phyloP scores from a whole-genome alignment of 495 filamentous ascomycete species.

The Penicillium maclennaniae region DNA sequence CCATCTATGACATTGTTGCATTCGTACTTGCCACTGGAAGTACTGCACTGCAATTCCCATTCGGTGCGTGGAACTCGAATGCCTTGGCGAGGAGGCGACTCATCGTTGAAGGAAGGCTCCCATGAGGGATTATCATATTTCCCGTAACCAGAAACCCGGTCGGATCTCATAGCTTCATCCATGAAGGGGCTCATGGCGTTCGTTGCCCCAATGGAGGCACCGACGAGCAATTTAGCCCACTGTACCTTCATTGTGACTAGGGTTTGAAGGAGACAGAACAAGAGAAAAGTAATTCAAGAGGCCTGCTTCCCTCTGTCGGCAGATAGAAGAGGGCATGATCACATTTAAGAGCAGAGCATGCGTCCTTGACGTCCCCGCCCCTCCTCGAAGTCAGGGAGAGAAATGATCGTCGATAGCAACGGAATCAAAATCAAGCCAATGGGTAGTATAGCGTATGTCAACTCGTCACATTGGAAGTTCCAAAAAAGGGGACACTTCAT shows the following conservation, averaged over 20 bases:
- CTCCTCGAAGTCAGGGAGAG: too few relatives aligned
- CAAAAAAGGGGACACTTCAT: too few relatives aligned
- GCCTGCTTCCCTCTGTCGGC: too few relatives aligned
- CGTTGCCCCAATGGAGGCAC: background rate
- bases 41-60: conserved; percentile 12
- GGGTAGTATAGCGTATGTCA: too few relatives aligned
- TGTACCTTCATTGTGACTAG: conserved; percentile 3
- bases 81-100: conserved; percentile 10
- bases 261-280: too few relatives aligned
- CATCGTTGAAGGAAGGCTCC: conserved; percentile 5
- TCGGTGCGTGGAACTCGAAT: conserved; percentile 4
- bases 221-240: background rate
- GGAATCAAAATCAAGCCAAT: too few relatives aligned
- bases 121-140: background rate
- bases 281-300: too few relatives aligned
- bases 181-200: conserved; percentile 8
- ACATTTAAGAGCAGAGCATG: background rate
- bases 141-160: conserved; percentile 6
- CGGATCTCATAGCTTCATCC: conserved; percentile 7
- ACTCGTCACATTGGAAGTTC: too few relatives aligned
- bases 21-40: background rate
- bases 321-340: background rate
- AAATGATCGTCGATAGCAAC: too few relatives aligned
- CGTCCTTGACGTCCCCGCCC: too few relatives aligned
- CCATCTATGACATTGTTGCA: conserved; percentile 19